Evolutionary conservation across 192 early-diverging fungal genomes (phyloP), one percentile per base, ranked within the genome.

Genomic region (Coemansia sp.): DNA sequence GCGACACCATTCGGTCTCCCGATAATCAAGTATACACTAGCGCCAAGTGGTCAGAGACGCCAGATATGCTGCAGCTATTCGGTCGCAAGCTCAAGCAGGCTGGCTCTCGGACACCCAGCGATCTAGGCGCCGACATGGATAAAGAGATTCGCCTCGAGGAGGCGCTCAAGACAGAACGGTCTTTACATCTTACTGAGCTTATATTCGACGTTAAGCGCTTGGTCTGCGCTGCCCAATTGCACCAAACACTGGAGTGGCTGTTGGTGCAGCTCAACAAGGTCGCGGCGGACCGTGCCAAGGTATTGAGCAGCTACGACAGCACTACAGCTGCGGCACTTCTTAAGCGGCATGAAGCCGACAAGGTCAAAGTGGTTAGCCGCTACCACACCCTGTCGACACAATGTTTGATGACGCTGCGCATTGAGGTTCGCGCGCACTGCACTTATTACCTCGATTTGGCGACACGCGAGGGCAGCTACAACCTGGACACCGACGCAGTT

Each of bases 401-500:
- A 24, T 94, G 89, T 50, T 68, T 98, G 33, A 92, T 93, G 73
- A 90, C 93, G 2, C 72, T 98, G 24, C 87, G 93, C 43, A 87
- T 95, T 22, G 96, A 98, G 75, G 73, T 94, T 24, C 87, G 94
- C 20, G 91, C 91, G 49, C 95, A 95, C 78, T 86, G 92, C 49
- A 88, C 95, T 72, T 93, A 92, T 68, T 96, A 92, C 65, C 77
- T 97, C 44, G 95, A 98, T 66, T 85, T 97, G 81, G 94, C 93
- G 8, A 91, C 92, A 46, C 89, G 95, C 27, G 96, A 98, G 86
- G 96, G 96, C 52, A 90, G 87, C 72, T 97, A 95, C 69, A 69
- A 79, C 40, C 75, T 96, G 36, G 91, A 93, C n/a, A 88, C 88
- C 50, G 90, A 93, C 39, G 80, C 91, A 2, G 76, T 75, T 33